Conservation (phyloP, 2,329 filamentous ascomycete species). For the Colletotrichum liriopes region DNA sequence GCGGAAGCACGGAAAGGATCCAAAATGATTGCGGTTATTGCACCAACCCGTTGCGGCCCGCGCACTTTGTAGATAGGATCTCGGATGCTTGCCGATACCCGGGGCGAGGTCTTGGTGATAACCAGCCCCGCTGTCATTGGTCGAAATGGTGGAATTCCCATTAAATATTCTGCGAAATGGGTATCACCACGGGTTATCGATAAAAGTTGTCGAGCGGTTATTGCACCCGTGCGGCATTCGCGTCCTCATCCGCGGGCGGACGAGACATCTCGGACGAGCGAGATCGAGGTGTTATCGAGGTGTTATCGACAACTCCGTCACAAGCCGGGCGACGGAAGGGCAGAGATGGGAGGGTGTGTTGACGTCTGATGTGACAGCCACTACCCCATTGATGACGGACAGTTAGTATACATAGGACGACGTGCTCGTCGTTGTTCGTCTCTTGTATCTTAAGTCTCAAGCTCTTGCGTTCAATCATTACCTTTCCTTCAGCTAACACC, state of each 20-base stretch:
- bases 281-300: background rate
- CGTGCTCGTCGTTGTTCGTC: background rate
- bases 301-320: constrained; percentile 32
- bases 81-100: constrained; percentile 36
- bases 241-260: background rate
- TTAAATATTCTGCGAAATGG: background rate
- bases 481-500: background rate
- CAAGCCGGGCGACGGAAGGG: constrained; percentile 35
- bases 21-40: constrained; percentile 28
- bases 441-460: background rate
- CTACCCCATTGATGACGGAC: background rate
- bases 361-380: constrained; percentile 8
- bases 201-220: constrained; percentile 9
- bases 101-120: constrained; percentile 23
- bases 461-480: background rate
- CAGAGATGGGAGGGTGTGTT: constrained; percentile 23
- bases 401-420: constrained; percentile 27
- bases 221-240: background rate
- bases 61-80: constrained; percentile 34
- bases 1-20: constrained; percentile 28
- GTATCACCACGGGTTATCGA: constrained; percentile 13
- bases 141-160: background rate
- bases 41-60: constrained; percentile 27
- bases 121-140: constrained; percentile 22
- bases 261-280: background rate